These are phyloP conservation scores for Exophiala sp. DNA, from an alignment of 2,329 filamentous ascomycete genomes.

Conservation along the genomic window DNA sequence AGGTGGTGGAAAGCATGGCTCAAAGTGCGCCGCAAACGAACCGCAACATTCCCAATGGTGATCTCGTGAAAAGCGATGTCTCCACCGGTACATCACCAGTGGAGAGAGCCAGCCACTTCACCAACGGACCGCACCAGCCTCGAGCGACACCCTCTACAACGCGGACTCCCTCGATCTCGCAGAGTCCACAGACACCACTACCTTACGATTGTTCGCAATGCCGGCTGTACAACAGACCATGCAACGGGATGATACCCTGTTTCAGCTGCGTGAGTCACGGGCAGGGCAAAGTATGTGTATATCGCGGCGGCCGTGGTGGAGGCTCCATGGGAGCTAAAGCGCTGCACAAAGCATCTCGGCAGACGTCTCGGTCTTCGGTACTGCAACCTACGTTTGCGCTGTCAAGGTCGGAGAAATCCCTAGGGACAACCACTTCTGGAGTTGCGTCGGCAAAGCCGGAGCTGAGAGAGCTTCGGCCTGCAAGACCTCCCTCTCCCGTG, in stretches of 20 bases:
- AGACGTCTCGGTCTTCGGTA: no score
- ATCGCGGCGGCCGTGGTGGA: not conserved
- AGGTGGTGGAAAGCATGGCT: no score
- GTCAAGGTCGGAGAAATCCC: no score
- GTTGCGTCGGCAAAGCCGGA: no score
- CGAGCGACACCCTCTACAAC: not conserved
- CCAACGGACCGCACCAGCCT: not conserved
- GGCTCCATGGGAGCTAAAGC: not conserved
- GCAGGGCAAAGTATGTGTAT: not conserved
- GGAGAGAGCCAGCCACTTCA: not conserved
- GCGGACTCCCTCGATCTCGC: not conserved
- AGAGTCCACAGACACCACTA: not conserved
- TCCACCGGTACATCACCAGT: not conserved
- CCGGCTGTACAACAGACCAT: not conserved
- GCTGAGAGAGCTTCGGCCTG: no score
- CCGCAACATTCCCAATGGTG: no score
- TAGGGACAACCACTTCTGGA: no score
- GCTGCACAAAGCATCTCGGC: not conserved
- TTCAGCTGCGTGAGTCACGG: not conserved
- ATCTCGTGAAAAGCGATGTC: no score
- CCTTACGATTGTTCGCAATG: not conserved
- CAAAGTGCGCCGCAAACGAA: no score
- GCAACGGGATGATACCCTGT: not conserved
- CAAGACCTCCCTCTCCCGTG: no score
- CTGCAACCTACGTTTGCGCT: no score